A percentile compares a stretch with the other conserved stretches of the same genome.
Evolutionary conservation across 345 rosid genomes (phyloP).

Genomic region (Erodium maritimum): DNA sequence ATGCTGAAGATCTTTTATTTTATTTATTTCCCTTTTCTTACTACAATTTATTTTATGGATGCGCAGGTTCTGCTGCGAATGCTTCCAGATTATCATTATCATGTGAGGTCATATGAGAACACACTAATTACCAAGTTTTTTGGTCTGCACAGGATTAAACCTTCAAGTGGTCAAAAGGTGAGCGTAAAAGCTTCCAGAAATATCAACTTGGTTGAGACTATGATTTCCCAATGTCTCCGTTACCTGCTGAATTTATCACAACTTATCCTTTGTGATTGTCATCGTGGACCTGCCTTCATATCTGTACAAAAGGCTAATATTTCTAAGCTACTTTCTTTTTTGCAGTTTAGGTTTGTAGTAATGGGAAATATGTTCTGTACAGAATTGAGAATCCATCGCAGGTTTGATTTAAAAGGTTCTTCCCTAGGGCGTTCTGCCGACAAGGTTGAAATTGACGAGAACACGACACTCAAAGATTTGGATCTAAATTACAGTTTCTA

Average conservation of each 20-base stretch:
- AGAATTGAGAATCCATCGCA: constrained; percentile 83
- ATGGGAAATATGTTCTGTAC: constrained; percentile 99
- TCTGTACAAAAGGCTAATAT: background rate
- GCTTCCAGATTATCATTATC: constrained; percentile 95
- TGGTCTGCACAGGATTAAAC: constrained; percentile 98
- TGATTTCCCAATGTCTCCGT: no score
- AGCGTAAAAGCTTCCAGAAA: no score
- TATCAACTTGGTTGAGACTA: background rate
- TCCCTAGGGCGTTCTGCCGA: constrained; percentile 82
- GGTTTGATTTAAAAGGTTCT: constrained; percentile 96
- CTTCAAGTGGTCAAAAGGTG: constrained; percentile 97
- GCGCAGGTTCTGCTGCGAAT: constrained; percentile 78
- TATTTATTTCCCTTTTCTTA: background rate
- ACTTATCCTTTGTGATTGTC: no score
- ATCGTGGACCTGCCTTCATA: background rate
- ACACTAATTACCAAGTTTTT: constrained; percentile 94
- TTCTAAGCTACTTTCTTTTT: constrained; percentile 5
- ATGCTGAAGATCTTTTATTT: no score
- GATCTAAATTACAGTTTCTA: constrained; percentile 70
- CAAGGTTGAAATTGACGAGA: constrained; percentile 87
- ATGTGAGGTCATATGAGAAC: constrained; percentile 81
- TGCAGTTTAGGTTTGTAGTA: constrained; percentile 95
- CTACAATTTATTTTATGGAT: background rate
- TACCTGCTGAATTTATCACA: no score
- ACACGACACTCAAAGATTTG: constrained; percentile 91